Percentiles rank a stretch among this genome's conserved stretches.
Evolutionary conservation across 768 basidiomycete genomes (phyloP).

Genomic region (Tremella fuciformis): DNA sequence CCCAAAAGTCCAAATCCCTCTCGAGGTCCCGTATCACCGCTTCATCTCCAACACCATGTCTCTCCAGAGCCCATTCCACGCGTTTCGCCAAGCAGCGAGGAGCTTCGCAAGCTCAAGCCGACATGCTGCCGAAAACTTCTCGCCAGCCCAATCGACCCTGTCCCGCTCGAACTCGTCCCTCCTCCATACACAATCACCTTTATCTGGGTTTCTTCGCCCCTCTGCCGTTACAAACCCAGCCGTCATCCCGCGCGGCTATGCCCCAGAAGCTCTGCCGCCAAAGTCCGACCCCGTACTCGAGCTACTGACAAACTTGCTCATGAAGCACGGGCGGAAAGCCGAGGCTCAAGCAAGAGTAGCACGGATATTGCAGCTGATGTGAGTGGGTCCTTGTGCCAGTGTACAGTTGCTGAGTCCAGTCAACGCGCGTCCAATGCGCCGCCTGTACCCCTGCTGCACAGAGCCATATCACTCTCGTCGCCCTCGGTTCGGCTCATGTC

Average conservation of each 20-base stretch:
- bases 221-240: background rate
- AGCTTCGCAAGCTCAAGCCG: background rate
- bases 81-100: background rate
- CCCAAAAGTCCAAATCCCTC: conserved; percentile 6
- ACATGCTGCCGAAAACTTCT: background rate
- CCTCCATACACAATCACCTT: background rate
- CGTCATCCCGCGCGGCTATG: conserved; percentile 28
- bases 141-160: background rate
- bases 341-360: conserved; percentile 40
- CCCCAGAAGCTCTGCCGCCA: conserved; percentile 37
- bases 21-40: conserved; percentile 5
- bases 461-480: conserved; percentile 66
- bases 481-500: conserved; percentile 67
- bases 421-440: conserved; percentile 70
- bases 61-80: background rate
- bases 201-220: background rate
- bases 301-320: conserved; percentile 49
- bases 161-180: conserved; percentile 10
- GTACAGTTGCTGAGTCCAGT: conserved; percentile 54
- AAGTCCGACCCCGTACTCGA: conserved; percentile 45
- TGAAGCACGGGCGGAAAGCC: conserved; percentile 50
- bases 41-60: conserved; percentile 4
- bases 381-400: conserved; percentile 9
- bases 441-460: conserved; percentile 74
- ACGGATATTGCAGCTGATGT: conserved; percentile 41